Base-by-base conservation (phyloP, 352 stramenopile species). In the Phytophthora tubulina region DNA sequence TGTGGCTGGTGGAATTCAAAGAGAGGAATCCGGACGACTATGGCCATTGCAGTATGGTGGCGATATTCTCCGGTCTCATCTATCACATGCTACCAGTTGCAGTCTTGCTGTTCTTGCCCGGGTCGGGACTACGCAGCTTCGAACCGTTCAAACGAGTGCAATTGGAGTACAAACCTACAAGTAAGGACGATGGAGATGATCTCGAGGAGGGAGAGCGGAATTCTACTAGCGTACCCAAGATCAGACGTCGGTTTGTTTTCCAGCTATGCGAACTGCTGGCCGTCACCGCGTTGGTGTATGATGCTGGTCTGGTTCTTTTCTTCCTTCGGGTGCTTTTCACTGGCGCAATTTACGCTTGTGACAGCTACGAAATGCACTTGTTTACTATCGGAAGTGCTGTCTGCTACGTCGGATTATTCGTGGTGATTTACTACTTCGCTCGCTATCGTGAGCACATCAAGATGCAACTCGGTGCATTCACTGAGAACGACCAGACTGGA, bases 361-460 rank as follows among this genome's bases (percentile, higher is more conserved):
- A 55, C 32, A 81, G 72, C 9, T 52, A 58, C 6, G 48, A 49
- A 1, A 82, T 85, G 30, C 79, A 90, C n/a, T 44, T 83, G 6
- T 92, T 92, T 52, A 65, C 77, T 1, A 44, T 78, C 1, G 78
- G 78, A 9, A 77, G 72, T 11, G 62, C 85, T 2, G 21, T 83
- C 1, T 90, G 81, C 39, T 93, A 85, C 45, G 11, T 63, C 14
- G 76, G 67, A 1, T 60, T 95, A 2, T 87, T 91, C 32, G 56
- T 81, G 8, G 83, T 90, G 62, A 55, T 93, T 31, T 72, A 76
- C 49, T 84, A 82, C 63, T 93, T 94, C 58, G 81, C 85, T 39
- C 84, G 86, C 21, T 91, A 89, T 48, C 86, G 86, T 1, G 86
- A 94, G 41, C 86, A 93, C 63, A 80, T 94, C 50, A 94, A 94